These are phyloP conservation scores for Climacium dendroides DNA, from an alignment of 225 moss, liverwort and hornwort species.

Conservation along the genomic window DNA sequence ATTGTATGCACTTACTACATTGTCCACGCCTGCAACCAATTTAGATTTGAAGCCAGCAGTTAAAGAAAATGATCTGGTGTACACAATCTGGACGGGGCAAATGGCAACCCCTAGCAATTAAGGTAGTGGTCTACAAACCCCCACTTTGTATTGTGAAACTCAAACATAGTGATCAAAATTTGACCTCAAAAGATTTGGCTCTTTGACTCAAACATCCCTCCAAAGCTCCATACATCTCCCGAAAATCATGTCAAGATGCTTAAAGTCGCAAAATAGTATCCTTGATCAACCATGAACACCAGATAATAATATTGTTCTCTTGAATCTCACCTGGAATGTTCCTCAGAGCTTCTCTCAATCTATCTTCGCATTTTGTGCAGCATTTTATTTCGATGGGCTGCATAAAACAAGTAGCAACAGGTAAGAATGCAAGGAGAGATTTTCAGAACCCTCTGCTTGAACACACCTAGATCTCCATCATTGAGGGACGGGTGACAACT, in stretches of 20 bases:
- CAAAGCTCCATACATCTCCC: background rate
- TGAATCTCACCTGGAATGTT: conserved; percentile 9
- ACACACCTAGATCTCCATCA: background rate
- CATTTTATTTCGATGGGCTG: conserved; percentile 16
- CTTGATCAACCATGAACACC: background rate
- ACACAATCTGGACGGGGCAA: background rate
- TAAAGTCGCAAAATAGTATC: background rate
- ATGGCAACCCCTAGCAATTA: background rate
- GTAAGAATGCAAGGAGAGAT: background rate
- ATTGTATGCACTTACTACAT: background rate
- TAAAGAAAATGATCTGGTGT: background rate
- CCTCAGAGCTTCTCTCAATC: conserved; percentile 9
- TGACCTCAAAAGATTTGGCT: background rate
- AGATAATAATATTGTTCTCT: background rate
- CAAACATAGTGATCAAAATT: background rate
- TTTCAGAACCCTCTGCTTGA: background rate
- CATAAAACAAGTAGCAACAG: background rate
- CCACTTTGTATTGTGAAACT: background rate
- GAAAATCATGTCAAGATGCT: background rate
- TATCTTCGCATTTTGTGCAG: conserved; percentile 16
- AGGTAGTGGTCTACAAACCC: background rate
- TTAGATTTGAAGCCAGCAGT: background rate
- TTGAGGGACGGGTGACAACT: background rate
- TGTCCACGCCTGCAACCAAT: conserved; percentile 15
- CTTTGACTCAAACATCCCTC: background rate